These are phyloP conservation scores for Lactarius pseudohatsudake DNA, from an alignment of 768 basidiomycete species.

Conservation along the genomic window DNA sequence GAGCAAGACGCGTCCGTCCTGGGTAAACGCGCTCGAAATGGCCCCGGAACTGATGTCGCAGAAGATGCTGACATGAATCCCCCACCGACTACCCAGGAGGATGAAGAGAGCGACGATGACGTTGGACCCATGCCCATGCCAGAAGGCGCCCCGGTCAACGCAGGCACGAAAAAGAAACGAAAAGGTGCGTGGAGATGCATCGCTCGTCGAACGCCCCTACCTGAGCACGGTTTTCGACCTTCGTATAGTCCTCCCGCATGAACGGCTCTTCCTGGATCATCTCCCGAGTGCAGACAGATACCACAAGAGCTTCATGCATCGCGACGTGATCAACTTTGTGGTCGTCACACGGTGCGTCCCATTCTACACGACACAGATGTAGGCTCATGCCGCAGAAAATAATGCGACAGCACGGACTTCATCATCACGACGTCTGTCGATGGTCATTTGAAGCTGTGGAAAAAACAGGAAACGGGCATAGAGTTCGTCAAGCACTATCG, in stretches of 20 bases:
- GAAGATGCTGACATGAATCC: slow-evolving; percentile 33
- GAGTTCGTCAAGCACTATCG: slow-evolving; percentile 99
- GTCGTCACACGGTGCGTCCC: slow-evolving; percentile 80
- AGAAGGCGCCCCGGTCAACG: slow-evolving; percentile 41
- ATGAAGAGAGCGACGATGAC: slow-evolving; percentile 68
- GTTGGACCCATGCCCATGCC: slow-evolving; percentile 89
- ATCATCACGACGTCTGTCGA: slow-evolving; percentile 93
- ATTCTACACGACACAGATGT: background rate
- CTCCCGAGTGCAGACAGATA: slow-evolving; percentile 92
- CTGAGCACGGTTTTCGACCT: background rate
- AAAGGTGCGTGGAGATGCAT: slow-evolving; percentile 57
- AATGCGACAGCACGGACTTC: slow-evolving; percentile 74
- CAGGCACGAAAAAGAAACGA: slow-evolving; percentile 67
- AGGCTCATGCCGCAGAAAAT: background rate
- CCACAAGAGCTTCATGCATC: slow-evolving; percentile 97
- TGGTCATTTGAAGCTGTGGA: slow-evolving; percentile 98
- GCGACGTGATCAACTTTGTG: slow-evolving; percentile 86
- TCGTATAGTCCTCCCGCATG: slow-evolving; percentile 82
- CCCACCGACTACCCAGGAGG: slow-evolving; percentile 42
- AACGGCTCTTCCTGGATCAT: slow-evolving; percentile 89
- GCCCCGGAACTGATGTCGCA: slow-evolving; percentile 30
- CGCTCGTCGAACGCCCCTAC: background rate
- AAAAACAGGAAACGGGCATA: slow-evolving; percentile 93
- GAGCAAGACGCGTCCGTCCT: slow-evolving; percentile 55
- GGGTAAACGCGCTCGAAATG: slow-evolving; percentile 60